Percentiles rank a stretch among this genome's conserved stretches.
Conservation (phyloP, 331 rosid genomes). For the Stylosanthes scabra region DNA sequence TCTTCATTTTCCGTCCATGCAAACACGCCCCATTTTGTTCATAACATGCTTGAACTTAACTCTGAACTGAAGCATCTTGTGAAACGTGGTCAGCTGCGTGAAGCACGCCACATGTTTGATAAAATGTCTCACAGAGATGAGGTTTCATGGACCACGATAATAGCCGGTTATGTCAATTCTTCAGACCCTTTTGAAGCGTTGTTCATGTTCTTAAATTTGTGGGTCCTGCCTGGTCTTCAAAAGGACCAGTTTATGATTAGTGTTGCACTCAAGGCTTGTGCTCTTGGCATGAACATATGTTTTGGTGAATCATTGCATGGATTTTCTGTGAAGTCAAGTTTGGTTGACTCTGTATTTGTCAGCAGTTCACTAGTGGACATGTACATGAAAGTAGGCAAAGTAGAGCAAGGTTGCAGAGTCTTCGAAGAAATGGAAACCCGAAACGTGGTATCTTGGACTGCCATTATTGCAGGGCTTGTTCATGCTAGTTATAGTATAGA, state of each 20-base stretch:
- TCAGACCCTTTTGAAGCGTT: slow-evolving; percentile 57
- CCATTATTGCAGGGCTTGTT: slow-evolving; percentile 76
- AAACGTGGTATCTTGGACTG: slow-evolving; percentile 79
- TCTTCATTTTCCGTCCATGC: slow-evolving; percentile 46
- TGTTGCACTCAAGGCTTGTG: slow-evolving; percentile 75
- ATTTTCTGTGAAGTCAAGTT: slow-evolving; percentile 62
- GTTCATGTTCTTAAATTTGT: slow-evolving; percentile 58
- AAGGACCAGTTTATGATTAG: slow-evolving; percentile 71
- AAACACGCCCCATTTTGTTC: slow-evolving; percentile 35
- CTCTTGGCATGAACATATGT: slow-evolving; percentile 42
- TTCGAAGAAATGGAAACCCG: slow-evolving; percentile 59
- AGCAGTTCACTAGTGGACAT: slow-evolving; percentile 69
- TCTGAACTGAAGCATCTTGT: slow-evolving; percentile 56
- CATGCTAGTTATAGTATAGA: slow-evolving; percentile 56
- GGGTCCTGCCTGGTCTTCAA: slow-evolving; percentile 53
- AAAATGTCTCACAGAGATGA: slow-evolving; percentile 59
- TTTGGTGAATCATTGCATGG: slow-evolving; percentile 67
- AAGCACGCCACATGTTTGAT: slow-evolving; percentile 59
- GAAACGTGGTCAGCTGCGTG: slow-evolving; percentile 46
- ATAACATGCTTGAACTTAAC: slow-evolving; percentile 54
- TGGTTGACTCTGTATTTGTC: slow-evolving; percentile 70
- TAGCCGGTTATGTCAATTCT: slow-evolving; percentile 57
- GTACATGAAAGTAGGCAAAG: slow-evolving; percentile 74
- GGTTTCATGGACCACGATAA: slow-evolving; percentile 63
- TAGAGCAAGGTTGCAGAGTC: slow-evolving; percentile 56